Base-by-base conservation (phyloP, 140 eudicot genomes). In the Senecio squalidus region DNA sequence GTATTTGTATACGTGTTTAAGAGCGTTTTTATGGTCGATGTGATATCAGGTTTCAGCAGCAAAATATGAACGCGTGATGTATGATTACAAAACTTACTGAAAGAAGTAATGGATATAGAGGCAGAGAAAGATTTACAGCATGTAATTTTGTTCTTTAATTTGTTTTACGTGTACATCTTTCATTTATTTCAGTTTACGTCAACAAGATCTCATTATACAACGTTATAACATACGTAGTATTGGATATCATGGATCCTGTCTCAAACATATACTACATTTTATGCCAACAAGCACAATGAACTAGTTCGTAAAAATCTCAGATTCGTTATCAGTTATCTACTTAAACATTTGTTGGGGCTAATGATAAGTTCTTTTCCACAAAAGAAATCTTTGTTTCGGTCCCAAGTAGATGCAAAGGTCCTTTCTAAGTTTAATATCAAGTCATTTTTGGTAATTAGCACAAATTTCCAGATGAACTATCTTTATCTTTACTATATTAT, bases 31-130 rank as follows among this genome's bases (percentile, higher is more conserved):
- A 57, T 58, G 43, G 36, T 55, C 44, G 49, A 66, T 29, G 25
- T 60, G 57, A 54, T 62, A 15, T 45, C 57, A 43, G 64, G 69
- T 60, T 60, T 30, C 25, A 22, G 57, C 31, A 52, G 55, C n/a
- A 70, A 29, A 53, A 51, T 28, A 29, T 29, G 65, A 55, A 30
- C 49, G 46, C 9, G 9, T 9, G 50, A 29, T 46, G 49, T 10
- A 38, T 38, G 59, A 36, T 25, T 34, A 48, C 46, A 41, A 3
- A 55, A 30, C 15, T 40, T 41, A 54, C 41, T 13, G 22, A 67
- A 29, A 55, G 55, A 14, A 22, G 6, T 31, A 54, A 28, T 25
- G 55, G 28, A 64, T 25, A 51, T 41, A 51, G 18, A 34, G 21
- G 27, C n/a, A 39, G 8, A 46, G 53, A n/a, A n/a, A n/a, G n/a